A percentile compares a stretch with the other conserved stretches of the same genome.
Conservation (phyloP, 306 rosid genomes). For the cucumber (Cucumis sativus) region DNA sequence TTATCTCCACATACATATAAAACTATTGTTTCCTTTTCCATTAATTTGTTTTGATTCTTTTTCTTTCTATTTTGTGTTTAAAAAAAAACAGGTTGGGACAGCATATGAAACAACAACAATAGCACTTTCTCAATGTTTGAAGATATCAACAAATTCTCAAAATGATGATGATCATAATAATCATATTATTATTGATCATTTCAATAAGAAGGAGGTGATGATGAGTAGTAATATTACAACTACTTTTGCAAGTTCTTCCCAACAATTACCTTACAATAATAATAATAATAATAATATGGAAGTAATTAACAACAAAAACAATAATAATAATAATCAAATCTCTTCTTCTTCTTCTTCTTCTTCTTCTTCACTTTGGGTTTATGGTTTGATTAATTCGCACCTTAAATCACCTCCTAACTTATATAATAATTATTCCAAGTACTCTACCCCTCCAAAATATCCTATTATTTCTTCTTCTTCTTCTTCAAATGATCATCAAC, state of each 20-base stretch:
- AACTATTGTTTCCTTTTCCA: neutral
- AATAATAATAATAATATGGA: neutral
- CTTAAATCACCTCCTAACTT: neutral
- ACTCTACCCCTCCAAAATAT: too few species aligned
- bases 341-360: too few species aligned
- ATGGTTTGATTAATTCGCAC: slow-evolving; percentile 25
- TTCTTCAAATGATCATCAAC: neutral
- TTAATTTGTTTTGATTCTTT: too few species aligned
- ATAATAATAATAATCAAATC: neutral
- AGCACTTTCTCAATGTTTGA: neutral
- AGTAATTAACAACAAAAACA: neutral
- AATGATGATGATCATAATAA: too few species aligned
- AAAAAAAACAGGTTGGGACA: slow-evolving; percentile 32
- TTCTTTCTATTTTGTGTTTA: too few species aligned
- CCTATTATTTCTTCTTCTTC: slow-evolving; percentile 8
- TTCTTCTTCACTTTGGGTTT: slow-evolving; percentile 18
- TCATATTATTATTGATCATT: too few species aligned
- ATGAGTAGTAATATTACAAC: neutral
- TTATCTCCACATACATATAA: too few species aligned
- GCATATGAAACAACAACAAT: neutral
- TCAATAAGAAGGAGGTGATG: neutral
- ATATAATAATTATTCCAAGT: too few species aligned
- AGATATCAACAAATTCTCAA: neutral
- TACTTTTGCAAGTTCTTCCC: neutral
- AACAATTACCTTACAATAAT: neutral